Evolutionary conservation across 345 rosid genomes (phyloP).

Genomic region (Nephelium lappaceum): DNA sequence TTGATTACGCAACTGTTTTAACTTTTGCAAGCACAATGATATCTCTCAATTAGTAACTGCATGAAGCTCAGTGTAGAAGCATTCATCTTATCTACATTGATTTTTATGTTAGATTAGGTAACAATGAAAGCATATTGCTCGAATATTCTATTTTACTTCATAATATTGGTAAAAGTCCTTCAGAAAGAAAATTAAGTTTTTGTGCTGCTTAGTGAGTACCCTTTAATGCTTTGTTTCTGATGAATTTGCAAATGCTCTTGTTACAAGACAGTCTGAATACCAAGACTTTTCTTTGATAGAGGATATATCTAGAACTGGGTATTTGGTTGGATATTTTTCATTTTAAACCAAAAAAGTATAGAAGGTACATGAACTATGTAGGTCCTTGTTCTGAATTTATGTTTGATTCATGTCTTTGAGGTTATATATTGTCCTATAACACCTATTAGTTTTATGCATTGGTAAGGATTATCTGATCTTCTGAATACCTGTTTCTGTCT

Average conservation of each 20-base stretch:
- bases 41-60: neutral
- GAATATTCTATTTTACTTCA: neutral
- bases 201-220: neutral
- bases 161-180: neutral
- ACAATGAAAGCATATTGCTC: neutral
- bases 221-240: neutral
- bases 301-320: neutral
- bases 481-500: neutral
- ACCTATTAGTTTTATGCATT: slow-evolving; percentile 5
- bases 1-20: neutral
- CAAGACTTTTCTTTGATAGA: neutral
- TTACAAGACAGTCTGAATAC: neutral
- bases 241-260: neutral
- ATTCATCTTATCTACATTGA: no score
- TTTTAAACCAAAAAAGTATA: neutral
- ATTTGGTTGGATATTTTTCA: neutral
- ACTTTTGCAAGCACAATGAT: neutral
- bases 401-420: neutral
- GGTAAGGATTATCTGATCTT: neutral
- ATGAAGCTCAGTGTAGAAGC: neutral
- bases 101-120: neutral
- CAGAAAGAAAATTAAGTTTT: neutral
- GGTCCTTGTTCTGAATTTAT: neutral
- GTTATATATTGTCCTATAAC: neutral
- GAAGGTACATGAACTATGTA: neutral